These are phyloP conservation scores for Carex sylvatica DNA, from an alignment of 202 grass and related monocot genomes.

Conservation along the genomic window DNA sequence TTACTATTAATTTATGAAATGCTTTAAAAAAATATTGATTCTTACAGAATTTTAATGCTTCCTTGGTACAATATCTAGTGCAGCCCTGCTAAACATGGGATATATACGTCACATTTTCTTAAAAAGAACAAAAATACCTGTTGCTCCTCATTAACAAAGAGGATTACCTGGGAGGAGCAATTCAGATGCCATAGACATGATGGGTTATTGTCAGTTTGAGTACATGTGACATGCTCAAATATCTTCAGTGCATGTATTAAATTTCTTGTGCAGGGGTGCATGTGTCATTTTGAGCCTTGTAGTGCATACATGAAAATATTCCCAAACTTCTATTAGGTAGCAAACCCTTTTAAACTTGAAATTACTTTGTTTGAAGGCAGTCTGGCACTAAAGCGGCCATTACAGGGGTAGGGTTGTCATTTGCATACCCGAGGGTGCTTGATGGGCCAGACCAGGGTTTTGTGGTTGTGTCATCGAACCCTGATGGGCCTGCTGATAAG, in stretches of 20 bases:
- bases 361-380: conserved; percentile 84
- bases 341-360: conserved; percentile 30
- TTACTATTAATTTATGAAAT: no score
- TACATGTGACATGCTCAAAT: not conserved
- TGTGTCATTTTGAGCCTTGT: not conserved
- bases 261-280: not conserved
- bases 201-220: not conserved
- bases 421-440: conserved; percentile 59
- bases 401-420: conserved; percentile 89
- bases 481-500: conserved; percentile 80
- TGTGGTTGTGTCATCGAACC: conserved; percentile 72
- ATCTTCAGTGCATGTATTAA: not conserved
- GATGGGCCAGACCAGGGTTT: conserved; percentile 68
- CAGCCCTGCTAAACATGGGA: not conserved
- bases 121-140: not conserved
- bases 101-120: not conserved
- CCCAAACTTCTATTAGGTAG: not conserved
- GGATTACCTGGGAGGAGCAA: not conserved
- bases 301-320: not conserved
- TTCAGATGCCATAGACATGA: not conserved
- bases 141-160: not conserved
- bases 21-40: no score
- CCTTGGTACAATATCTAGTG: not conserved
- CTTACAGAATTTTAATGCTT: not conserved
- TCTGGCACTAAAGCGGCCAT: conserved; percentile 94